These are phyloP conservation scores for Ophiocordyceps sinensis DNA, from an alignment of 2,329 filamentous ascomycete species.

Conservation along the genomic window DNA sequence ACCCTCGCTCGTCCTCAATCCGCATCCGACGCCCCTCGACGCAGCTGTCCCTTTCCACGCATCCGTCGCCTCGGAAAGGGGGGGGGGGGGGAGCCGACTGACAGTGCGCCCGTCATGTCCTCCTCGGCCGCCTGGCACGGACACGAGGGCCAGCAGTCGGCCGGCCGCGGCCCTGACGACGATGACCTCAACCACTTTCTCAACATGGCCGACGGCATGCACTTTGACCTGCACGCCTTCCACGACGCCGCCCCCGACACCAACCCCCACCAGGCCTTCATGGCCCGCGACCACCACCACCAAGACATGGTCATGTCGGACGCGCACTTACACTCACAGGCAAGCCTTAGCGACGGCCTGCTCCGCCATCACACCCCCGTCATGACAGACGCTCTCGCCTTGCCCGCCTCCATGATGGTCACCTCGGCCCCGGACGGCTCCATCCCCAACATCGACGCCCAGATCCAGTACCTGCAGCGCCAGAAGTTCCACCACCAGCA, in stretches of 20 bases:
- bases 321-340: conserved; percentile 11
- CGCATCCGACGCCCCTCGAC: too few relatives aligned
- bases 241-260: conserved; percentile 15
- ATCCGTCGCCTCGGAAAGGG: too few relatives aligned
- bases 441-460: conserved; percentile 46
- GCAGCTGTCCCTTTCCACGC: too few relatives aligned
- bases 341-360: conserved; percentile 11
- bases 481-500: conserved; percentile 42
- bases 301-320: conserved; percentile 21
- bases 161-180: conserved; percentile 21
- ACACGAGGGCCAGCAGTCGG: conserved; percentile 25
- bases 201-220: conserved; percentile 40
- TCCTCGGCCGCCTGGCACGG: conserved; percentile 35
- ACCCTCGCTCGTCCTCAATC: too few relatives aligned
- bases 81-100: too few relatives aligned
- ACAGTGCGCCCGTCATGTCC: background rate
- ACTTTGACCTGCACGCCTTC: conserved; percentile 47
- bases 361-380: conserved; percentile 24
- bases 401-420: conserved; percentile 28
- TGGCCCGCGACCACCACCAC: conserved; percentile 13
- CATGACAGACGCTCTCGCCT: conserved; percentile 18
- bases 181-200: conserved; percentile 53
- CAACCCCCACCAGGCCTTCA: conserved; percentile 9
- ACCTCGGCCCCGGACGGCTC: conserved; percentile 34
- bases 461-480: conserved; percentile 51